phyloP scores from a whole-genome alignment of 306 rosid genomes.

The Alnus rubra region DNA sequence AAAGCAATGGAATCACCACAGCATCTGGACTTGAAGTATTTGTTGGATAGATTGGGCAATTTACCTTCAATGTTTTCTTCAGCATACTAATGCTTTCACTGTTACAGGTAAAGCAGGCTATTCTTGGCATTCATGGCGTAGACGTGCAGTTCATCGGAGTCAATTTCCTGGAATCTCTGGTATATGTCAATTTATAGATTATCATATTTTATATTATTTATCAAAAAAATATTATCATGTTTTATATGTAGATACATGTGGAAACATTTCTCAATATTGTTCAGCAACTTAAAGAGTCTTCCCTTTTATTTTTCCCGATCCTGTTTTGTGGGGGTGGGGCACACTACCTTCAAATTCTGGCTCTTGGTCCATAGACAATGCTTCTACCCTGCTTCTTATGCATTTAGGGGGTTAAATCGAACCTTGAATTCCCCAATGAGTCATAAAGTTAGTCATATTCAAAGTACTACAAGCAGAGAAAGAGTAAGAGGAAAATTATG shows the following conservation, averaged over 20 bases:
- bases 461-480: too few species aligned
- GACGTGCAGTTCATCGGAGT: constrained; percentile 86
- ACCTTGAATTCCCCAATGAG: too few species aligned
- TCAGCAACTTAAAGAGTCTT: too few species aligned
- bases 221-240: neutral
- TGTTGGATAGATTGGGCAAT: neutral
- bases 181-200: constrained; percentile 35
- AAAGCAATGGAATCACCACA: neutral
- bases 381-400: too few species aligned
- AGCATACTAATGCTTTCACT: constrained; percentile 32
- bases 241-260: neutral
- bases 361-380: too few species aligned
- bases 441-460: too few species aligned
- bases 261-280: too few species aligned
- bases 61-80: neutral
- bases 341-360: too few species aligned
- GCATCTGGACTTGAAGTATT: neutral
- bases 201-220: neutral
- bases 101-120: constrained; percentile 84
- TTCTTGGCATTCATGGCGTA: constrained; percentile 68
- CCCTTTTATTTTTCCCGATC: too few species aligned
- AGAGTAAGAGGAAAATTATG: too few species aligned
- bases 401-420: too few species aligned
- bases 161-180: constrained; percentile 85
- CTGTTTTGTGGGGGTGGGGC: too few species aligned